A percentile compares a stretch with the other conserved stretches of the same genome.
phyloP scores from a whole-genome alignment of 768 basidiomycete species.

The Pisolithus albus region DNA sequence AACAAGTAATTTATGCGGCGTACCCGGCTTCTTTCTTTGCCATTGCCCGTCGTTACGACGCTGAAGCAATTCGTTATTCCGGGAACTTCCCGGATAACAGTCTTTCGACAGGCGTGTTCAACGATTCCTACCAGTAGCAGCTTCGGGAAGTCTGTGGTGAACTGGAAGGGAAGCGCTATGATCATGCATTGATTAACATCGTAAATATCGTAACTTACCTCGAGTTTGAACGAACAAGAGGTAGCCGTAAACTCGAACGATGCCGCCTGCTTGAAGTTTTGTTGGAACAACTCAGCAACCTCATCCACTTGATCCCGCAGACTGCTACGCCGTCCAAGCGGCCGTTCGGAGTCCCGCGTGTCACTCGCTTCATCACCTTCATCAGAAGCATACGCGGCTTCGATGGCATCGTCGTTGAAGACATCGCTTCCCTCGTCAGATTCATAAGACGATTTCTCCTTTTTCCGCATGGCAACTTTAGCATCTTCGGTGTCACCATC shows the following conservation, averaged over 20 bases:
- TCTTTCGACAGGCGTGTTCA: conserved; percentile 77
- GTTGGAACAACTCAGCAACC: conserved; percentile 48
- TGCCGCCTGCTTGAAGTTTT: conserved; percentile 56
- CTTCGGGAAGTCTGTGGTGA: conserved; percentile 83
- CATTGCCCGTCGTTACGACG: conserved; percentile 44
- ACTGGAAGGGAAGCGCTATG: conserved; percentile 40
- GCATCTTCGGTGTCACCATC: conserved; percentile 79
- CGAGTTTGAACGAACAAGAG: conserved; percentile 72
- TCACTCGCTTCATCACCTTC: conserved; percentile 33
- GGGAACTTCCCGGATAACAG: conserved; percentile 84
- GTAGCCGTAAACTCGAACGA: conserved; percentile 64
- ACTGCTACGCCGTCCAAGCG: conserved; percentile 16
- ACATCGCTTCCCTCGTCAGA: conserved; percentile 44
- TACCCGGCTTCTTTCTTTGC: conserved; percentile 43
- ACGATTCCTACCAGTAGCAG: conserved; percentile 89
- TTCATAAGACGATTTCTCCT: conserved; percentile 72
- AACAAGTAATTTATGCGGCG: conserved; percentile 4
- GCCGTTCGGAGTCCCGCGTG: conserved; percentile 17
- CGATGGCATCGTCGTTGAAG: conserved; percentile 49
- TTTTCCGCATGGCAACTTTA: conserved; percentile 63
- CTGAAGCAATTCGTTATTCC: conserved; percentile 86
- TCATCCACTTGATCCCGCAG: conserved; percentile 37
- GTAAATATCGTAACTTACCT: conserved; percentile 46
- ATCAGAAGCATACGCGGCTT: conserved; percentile 54
- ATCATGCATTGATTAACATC: not conserved